Percentiles rank a stretch among this genome's conserved stretches.
phyloP scores from a whole-genome alignment of 179 eudicot genomes.

The Carnegiea gigantea region DNA sequence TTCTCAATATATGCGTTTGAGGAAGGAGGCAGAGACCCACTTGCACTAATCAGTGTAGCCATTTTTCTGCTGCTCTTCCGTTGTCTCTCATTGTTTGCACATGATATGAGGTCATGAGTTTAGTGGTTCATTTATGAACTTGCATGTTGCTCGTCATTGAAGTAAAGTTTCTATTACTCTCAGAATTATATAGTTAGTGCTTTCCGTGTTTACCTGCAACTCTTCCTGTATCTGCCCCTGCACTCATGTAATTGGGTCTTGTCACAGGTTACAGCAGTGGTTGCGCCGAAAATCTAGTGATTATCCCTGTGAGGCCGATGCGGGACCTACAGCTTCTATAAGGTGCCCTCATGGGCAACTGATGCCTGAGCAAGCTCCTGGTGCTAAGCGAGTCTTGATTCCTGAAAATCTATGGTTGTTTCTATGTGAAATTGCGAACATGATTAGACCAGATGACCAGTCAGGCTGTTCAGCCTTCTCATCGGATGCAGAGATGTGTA shows the following conservation, averaged over 20 bases:
- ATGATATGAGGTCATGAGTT: background rate
- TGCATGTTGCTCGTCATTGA: background rate
- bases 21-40: background rate
- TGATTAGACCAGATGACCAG: conserved; percentile 76
- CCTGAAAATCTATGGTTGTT: conserved; percentile 93
- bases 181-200: background rate
- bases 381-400: conserved; percentile 83
- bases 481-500: conserved; percentile 64
- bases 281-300: conserved; percentile 75
- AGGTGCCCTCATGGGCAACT: conserved; percentile 93
- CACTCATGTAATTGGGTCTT: conserved; percentile 11
- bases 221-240: background rate
- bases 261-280: conserved; percentile 91
- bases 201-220: background rate
- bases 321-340: conserved; percentile 90
- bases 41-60: too few species aligned
- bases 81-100: background rate
- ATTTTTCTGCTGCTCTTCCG: background rate
- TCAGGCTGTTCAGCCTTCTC: conserved; percentile 71
- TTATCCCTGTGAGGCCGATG: conserved; percentile 84
- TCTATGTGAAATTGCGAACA: conserved; percentile 60
- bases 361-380: conserved; percentile 79
- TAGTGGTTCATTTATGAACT: background rate
- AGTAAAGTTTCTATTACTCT: background rate
- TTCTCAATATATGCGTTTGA: background rate